These are phyloP conservation scores for Actinomortierella ambigua DNA, from an alignment of 371 early-diverging fungal genomes.

Conservation along the genomic window DNA sequence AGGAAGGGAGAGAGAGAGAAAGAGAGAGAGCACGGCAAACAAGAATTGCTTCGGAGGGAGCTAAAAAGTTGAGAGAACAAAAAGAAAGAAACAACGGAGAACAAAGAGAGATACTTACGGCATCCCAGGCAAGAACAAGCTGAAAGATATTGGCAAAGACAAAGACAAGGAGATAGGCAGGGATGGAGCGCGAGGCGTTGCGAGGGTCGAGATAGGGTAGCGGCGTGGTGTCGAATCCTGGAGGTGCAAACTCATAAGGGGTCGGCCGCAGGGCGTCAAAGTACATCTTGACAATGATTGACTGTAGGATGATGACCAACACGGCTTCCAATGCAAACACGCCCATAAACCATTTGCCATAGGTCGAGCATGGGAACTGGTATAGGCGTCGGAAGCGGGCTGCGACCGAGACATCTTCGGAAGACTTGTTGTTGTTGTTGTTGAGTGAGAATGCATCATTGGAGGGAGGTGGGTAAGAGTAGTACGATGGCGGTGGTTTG, in stretches of 20 bases:
- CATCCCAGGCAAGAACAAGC: conserved; percentile 75
- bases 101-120: conserved; percentile 56
- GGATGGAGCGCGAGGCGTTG: conserved; percentile 50
- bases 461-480: conserved; percentile 21
- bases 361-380: conserved; percentile 31
- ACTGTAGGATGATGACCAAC: conserved; percentile 72
- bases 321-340: conserved; percentile 65
- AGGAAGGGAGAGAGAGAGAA: too few relatives aligned
- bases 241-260: conserved; percentile 8
- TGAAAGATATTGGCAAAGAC: conserved; percentile 76
- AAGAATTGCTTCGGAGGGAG: too few relatives aligned
- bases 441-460: not conserved
- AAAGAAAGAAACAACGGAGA: not conserved
- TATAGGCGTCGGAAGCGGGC: conserved; percentile 13
- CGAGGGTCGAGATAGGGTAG: conserved; percentile 21
- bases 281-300: conserved; percentile 64
- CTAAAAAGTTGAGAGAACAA: conserved; percentile 68
- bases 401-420: conserved; percentile 2
- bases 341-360: conserved; percentile 51
- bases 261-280: conserved; percentile 31
- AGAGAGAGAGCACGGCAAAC: not conserved
- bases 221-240: not conserved
- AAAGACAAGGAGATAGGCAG: conserved; percentile 81
- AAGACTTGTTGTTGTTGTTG: not conserved
- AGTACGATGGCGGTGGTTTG: conserved; percentile 21